These are phyloP conservation scores for Rhododendron ovatum DNA, from an alignment of 148 eudicot species.

Conservation along the genomic window DNA sequence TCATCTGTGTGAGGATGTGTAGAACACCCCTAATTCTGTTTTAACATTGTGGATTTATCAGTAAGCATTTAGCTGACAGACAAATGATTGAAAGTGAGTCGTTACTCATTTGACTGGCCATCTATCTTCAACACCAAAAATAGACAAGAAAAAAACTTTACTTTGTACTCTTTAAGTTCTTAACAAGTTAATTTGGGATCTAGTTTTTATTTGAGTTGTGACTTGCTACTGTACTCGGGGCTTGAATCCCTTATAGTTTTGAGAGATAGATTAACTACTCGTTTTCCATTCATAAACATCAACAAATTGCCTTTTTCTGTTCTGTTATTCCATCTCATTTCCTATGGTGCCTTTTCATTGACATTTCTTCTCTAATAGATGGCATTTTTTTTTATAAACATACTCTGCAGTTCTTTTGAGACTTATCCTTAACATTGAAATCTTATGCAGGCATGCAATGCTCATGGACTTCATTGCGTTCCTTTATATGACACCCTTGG, in stretches of 20 bases:
- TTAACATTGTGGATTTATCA: not conserved
- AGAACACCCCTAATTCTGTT: not conserved
- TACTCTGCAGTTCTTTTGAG: not conserved
- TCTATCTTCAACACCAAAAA: not conserved
- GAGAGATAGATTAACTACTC: not conserved
- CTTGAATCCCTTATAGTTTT: not conserved
- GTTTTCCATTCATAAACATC: not conserved
- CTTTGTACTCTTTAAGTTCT: not conserved
- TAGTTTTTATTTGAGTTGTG: not conserved
- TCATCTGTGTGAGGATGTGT: not conserved
- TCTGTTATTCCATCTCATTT: not conserved
- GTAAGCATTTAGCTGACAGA: not conserved
- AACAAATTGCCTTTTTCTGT: not conserved
- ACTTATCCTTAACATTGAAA: not conserved
- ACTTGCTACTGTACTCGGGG: not conserved
- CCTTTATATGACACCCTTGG: slow-evolving; percentile 94
- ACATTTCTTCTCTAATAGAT: not conserved
- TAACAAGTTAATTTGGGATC: not conserved
- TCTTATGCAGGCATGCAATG: slow-evolving; percentile 91
- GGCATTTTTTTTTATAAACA: not conserved
- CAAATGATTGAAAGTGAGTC: not conserved
- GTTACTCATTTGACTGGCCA: not conserved
- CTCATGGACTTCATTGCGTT: slow-evolving; percentile 90
- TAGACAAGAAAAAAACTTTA: not conserved
- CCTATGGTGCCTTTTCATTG: not conserved